A percentile compares a stretch with the other conserved stretches of the same genome.
phyloP scores from a whole-genome alignment of 257 asterid species.

The Verbena officinalis region DNA sequence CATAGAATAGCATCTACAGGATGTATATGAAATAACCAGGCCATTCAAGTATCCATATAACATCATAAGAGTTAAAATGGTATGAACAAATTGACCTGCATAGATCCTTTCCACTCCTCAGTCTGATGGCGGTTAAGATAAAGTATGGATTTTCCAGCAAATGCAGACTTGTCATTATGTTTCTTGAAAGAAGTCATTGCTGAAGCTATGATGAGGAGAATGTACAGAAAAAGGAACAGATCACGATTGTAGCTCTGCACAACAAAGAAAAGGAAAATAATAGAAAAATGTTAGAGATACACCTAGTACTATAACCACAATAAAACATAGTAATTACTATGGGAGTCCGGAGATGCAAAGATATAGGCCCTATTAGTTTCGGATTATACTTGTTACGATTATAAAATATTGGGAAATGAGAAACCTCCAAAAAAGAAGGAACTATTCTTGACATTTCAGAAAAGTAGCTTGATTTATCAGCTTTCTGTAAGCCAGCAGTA shows the following conservation, averaged over 20 bases:
- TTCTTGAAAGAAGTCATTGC: constrained; percentile 90
- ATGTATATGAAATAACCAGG: constrained; percentile 14
- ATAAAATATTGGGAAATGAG: not conserved
- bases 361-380: constrained; percentile 6
- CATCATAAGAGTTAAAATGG: constrained; percentile 8
- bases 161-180: constrained; percentile 84
- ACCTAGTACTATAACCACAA: too few species aligned
- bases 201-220: constrained; percentile 83
- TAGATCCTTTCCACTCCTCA: constrained; percentile 98
- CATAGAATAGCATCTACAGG: constrained; percentile 9
- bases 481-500: not conserved
- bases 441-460: constrained; percentile 17
- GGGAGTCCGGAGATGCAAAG: not conserved
- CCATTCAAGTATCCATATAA: constrained; percentile 13
- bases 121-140: constrained; percentile 96
- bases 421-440: constrained; percentile 15
- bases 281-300: constrained; percentile 19
- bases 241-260: constrained; percentile 94
- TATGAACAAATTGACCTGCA: constrained; percentile 60
- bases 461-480: not conserved
- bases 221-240: constrained; percentile 73
- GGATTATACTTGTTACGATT: not conserved
- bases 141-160: constrained; percentile 81
- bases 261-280: constrained; percentile 33
- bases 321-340: constrained; percentile 14